A percentile compares a stretch with the other conserved stretches of the same genome.
phyloP scores from a whole-genome alignment of 1,284 basidiomycete species.

The Melanopsichium pennsylvanicum region DNA sequence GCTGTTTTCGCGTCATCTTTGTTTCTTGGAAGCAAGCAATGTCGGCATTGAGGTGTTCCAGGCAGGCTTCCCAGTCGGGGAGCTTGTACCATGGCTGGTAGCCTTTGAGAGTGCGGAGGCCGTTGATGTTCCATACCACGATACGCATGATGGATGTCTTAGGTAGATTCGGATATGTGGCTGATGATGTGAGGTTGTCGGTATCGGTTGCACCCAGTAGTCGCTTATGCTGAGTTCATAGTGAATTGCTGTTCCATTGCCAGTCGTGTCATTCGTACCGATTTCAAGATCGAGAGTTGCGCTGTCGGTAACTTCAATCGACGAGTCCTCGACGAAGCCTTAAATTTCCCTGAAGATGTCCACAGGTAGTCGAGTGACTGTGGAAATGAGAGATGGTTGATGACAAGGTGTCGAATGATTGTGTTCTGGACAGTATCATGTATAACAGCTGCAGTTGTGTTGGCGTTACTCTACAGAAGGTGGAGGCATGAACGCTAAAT shows the following conservation, averaged over 20 bases:
- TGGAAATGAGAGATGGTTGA: neutral
- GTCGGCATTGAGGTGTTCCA: conserved; percentile 57
- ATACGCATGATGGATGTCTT: conserved; percentile 40
- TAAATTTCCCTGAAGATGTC: too few relatives aligned
- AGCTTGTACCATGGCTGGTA: conserved; percentile 63
- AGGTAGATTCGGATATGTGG: too few relatives aligned
- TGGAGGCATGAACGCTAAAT: conserved; percentile 10
- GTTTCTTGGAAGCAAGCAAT: conserved; percentile 64
- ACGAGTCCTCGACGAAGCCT: too few relatives aligned
- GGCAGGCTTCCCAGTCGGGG: conserved; percentile 57
- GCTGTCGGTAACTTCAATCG: too few relatives aligned
- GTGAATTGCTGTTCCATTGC: neutral
- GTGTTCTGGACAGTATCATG: neutral
- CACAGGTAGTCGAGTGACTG: too few relatives aligned
- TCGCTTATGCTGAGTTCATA: conserved; percentile 2
- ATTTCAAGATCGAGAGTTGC: too few relatives aligned
- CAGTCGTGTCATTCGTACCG: too few relatives aligned
- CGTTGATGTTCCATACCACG: conserved; percentile 64
- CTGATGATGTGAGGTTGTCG: neutral
- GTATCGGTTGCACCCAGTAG: conserved; percentile 1
- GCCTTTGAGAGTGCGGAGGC: conserved; percentile 58
- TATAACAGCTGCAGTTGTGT: too few relatives aligned
- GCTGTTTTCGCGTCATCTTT: conserved; percentile 62
- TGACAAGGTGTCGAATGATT: neutral
- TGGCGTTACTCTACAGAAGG: neutral